Percentiles rank a stretch among this genome's conserved stretches.
Evolutionary conservation across 2,329 filamentous ascomycete genomes (phyloP).

Genomic region (Fusarium mangiferae): DNA sequence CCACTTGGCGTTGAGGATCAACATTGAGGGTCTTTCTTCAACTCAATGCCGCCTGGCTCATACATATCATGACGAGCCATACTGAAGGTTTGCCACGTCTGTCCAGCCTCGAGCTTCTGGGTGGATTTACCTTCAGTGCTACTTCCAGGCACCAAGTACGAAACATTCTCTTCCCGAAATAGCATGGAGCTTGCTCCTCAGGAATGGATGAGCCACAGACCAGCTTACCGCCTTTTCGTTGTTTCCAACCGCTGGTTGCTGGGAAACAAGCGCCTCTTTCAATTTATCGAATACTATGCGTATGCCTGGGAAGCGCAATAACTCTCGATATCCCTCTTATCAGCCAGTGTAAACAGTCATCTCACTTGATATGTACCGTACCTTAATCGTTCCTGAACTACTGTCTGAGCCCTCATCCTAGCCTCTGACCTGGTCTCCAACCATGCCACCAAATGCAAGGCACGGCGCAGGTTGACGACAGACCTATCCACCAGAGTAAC

Average conservation of each 20-base stretch:
- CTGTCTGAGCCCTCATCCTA: conserved; percentile 32
- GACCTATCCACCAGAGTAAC: conserved; percentile 35
- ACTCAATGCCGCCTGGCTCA: conserved; percentile 23
- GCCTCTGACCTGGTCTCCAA: conserved; percentile 38
- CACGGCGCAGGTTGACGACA: conserved; percentile 45
- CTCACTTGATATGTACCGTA: conserved; percentile 24
- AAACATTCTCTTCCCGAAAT: conserved; percentile 7
- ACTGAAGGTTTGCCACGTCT: conserved; percentile 13
- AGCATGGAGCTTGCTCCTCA: conserved; percentile 3
- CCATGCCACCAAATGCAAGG: conserved; percentile 46
- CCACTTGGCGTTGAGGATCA: conserved; percentile 41
- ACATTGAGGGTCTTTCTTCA: conserved; percentile 31
- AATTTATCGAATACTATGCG: neutral
- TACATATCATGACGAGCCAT: neutral
- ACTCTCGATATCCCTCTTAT: neutral
- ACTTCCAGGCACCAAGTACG: conserved; percentile 17
- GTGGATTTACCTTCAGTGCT: conserved; percentile 1
- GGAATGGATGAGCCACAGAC: conserved; percentile 24
- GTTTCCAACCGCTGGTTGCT: conserved; percentile 14
- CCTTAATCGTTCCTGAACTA: conserved; percentile 41
- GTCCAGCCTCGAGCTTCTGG: conserved; percentile 5
- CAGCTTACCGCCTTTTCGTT: conserved; percentile 18
- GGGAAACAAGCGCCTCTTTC: conserved; percentile 6
- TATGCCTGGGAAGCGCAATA: neutral
- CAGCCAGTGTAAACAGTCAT: neutral